A percentile compares a stretch with the other conserved stretches of the same genome.
These are phyloP conservation scores for Ceratobasidium theobromae DNA, from an alignment of 1,284 basidiomycete species.

Conservation along the genomic window DNA sequence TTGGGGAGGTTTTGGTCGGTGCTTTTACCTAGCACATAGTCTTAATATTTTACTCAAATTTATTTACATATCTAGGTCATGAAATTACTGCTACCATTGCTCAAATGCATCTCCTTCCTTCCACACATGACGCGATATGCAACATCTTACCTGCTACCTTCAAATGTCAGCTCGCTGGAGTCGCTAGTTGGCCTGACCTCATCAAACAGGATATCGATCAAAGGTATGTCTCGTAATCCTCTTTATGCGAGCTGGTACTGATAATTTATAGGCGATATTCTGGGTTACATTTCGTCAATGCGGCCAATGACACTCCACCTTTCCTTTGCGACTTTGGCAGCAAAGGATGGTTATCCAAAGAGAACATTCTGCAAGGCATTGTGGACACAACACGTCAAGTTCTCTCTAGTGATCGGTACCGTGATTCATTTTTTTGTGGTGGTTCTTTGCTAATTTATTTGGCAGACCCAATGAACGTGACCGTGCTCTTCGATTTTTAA, in stretches of 20 bases:
- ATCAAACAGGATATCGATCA: constrained; percentile 52
- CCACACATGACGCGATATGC: constrained; percentile 69
- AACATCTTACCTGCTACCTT: constrained; percentile 57
- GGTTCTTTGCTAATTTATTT: constrained; percentile 20
- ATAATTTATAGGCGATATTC: too few relatives aligned
- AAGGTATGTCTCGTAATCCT: constrained; percentile 41
- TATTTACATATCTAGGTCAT: constrained; percentile 57
- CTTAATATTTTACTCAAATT: too few relatives aligned
- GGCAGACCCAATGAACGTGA: constrained; percentile 43
- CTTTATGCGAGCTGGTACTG: neutral
- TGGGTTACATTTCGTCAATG: constrained; percentile 70
- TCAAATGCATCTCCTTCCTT: constrained; percentile 83
- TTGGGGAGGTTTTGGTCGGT: too few relatives aligned
- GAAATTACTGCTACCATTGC: constrained; percentile 92
- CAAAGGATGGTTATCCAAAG: constrained; percentile 70
- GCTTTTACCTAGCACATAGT: too few relatives aligned
- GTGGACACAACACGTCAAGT: constrained; percentile 69
- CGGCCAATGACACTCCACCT: constrained; percentile 72
- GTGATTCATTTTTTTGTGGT: neutral
- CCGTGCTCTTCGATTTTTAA: constrained; percentile 80
- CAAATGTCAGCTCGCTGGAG: constrained; percentile 71
- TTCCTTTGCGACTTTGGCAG: constrained; percentile 74
- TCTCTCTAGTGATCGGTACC: constrained; percentile 41
- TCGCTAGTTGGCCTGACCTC: constrained; percentile 86
- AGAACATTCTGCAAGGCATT: constrained; percentile 75